A percentile compares a stretch with the other conserved stretches of the same genome.
Conservation (phyloP, 352 stramenopile species). For the Pythium myriotylum region DNA sequence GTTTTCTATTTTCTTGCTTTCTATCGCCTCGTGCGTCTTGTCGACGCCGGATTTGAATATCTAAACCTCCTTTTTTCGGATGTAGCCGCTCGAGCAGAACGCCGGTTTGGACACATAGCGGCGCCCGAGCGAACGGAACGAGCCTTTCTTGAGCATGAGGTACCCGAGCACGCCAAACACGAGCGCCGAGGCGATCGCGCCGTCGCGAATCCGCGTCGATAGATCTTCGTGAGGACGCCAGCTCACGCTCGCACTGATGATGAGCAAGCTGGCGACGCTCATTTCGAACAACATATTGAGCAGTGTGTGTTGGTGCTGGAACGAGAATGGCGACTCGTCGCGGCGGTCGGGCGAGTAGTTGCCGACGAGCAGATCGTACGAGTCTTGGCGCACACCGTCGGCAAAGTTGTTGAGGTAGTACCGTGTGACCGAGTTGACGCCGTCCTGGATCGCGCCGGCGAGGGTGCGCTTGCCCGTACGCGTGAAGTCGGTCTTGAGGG, state of each 20-base stretch:
- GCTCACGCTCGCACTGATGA: constrained; percentile 69
- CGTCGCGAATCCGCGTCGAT: constrained; percentile 59
- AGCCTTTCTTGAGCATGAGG: constrained; percentile 83
- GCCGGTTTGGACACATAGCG: constrained; percentile 86
- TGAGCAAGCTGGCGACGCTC: constrained; percentile 42
- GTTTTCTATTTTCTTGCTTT: too few relatives aligned
- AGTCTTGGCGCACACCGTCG: constrained; percentile 92
- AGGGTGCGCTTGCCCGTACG: constrained; percentile 93
- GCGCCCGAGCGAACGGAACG: constrained; percentile 72
- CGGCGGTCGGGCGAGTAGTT: constrained; percentile 76
- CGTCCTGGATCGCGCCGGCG: constrained; percentile 91
- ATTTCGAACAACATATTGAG: constrained; percentile 64
- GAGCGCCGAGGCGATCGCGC: constrained; percentile 49
- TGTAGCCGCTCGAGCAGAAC: constrained; percentile 87
- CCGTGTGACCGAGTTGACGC: constrained; percentile 92
- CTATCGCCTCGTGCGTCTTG: too few relatives aligned
- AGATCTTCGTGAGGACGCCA: constrained; percentile 64
- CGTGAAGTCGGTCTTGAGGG: constrained; percentile 96
- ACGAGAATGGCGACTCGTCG: constrained; percentile 77
- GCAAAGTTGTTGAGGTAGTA: constrained; percentile 98
- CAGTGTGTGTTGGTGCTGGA: constrained; percentile 85
- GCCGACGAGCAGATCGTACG: constrained; percentile 90
- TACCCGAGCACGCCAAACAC: constrained; percentile 58
- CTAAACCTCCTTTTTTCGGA: constrained; percentile 65
- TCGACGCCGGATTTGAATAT: too few relatives aligned